Percentiles rank a stretch among this genome's conserved stretches.
These are phyloP conservation scores for Beauveria sp. DNA, from an alignment of 2,329 filamentous ascomycete species.

Conservation along the genomic window DNA sequence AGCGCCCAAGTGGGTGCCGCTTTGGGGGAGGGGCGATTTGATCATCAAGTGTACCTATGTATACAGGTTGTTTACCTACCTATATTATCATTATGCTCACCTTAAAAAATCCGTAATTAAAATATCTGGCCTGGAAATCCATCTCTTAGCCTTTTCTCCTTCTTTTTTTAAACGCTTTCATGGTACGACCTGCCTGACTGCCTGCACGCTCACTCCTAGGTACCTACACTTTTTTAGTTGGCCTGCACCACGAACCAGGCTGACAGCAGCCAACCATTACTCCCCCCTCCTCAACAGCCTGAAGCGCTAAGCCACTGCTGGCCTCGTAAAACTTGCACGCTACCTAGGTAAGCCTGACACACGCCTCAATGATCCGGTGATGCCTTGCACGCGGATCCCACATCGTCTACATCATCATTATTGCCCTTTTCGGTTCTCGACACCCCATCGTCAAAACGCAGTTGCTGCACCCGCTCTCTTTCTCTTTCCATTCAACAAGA, in stretches of 20 bases:
- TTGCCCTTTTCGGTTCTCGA: not conserved
- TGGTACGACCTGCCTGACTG: no score
- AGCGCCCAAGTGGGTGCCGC: no score
- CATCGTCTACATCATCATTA: not conserved
- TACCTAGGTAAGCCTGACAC: not conserved
- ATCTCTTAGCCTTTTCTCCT: no score
- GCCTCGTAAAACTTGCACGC: not conserved
- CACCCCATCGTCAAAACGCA: not conserved
- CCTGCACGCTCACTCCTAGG: no score
- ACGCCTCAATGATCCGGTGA: conserved; percentile 4
- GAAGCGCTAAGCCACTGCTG: not conserved
- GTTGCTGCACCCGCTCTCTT: not conserved
- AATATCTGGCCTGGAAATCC: no score
- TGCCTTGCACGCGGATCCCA: not conserved
- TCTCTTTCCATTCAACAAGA: not conserved
- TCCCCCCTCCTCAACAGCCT: not conserved
- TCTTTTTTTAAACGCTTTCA: no score
- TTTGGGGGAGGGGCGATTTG: no score
- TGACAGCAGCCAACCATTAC: not conserved
- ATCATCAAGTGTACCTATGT: no score
- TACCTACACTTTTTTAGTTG: no score
- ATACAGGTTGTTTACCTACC: no score
- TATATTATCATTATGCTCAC: no score
- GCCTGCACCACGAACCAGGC: not conserved
- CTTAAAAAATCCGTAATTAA: no score